A percentile compares a stretch with the other conserved stretches of the same genome.
These are phyloP conservation scores for Heritiera littoralis DNA, from an alignment of 345 rosid genomes.

Conservation along the genomic window DNA sequence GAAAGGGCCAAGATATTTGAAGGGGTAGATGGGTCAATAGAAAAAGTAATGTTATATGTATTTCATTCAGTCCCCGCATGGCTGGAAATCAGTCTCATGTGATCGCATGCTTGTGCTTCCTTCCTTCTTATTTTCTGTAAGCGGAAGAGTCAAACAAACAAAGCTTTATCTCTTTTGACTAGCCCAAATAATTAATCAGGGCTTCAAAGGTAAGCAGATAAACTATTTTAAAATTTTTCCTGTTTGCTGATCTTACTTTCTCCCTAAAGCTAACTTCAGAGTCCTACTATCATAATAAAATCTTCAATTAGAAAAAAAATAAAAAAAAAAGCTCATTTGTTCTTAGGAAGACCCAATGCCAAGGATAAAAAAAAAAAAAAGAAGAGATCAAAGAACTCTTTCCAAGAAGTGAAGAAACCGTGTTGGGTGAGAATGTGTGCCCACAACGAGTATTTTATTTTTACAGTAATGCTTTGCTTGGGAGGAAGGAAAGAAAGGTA, in stretches of 20 bases:
- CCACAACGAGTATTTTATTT: too few species aligned
- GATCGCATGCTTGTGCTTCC: slow-evolving; percentile 45
- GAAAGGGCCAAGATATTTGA: not conserved
- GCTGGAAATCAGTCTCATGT: slow-evolving; percentile 44
- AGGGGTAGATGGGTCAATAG: slow-evolving; percentile 7
- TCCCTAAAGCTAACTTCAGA: not conserved
- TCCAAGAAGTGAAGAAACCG: too few species aligned
- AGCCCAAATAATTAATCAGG: slow-evolving; percentile 10
- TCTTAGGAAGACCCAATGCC: too few species aligned
- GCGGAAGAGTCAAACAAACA: slow-evolving; percentile 1
- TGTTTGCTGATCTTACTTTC: not conserved
- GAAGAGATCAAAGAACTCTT: too few species aligned
- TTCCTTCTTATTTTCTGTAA: slow-evolving; percentile 22
- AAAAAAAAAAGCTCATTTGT: too few species aligned
- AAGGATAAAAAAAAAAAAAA: not conserved
- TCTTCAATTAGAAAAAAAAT: not conserved
- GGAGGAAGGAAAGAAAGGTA: too few species aligned
- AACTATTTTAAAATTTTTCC: not conserved
- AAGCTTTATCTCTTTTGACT: not conserved
- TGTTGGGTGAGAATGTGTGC: too few species aligned
- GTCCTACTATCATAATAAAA: not conserved
- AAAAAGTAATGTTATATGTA: not conserved
- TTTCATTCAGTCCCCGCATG: slow-evolving; percentile 51
- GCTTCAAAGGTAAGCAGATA: not conserved
- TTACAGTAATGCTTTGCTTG: too few species aligned